Percentiles rank a stretch among this genome's conserved stretches.
These are phyloP conservation scores for Coemansia sp. DNA, from an alignment of 192 early-diverging fungal genomes.

Conservation along the genomic window DNA sequence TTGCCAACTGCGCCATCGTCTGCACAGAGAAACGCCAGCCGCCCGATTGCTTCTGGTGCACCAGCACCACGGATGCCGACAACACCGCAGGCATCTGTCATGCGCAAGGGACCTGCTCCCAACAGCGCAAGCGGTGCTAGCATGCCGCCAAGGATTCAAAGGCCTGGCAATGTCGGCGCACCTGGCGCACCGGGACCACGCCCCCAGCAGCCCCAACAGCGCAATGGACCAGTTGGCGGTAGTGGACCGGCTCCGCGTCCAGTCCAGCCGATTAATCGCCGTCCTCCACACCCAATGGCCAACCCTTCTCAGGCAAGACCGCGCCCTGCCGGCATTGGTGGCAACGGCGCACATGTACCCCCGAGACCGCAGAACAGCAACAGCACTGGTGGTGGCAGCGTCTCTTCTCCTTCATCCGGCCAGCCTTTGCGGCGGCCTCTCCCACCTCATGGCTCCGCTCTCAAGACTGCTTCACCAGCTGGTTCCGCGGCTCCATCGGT, in stretches of 20 bases:
- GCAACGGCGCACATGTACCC: neutral
- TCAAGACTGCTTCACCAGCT: neutral
- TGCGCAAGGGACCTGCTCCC: constrained; percentile 1
- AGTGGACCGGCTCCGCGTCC: neutral
- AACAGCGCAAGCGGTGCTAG: neutral
- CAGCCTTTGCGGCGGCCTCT: constrained; percentile 6
- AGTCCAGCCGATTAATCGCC: constrained; percentile 5
- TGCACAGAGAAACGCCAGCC: neutral
- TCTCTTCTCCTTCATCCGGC: neutral
- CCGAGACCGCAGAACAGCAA: neutral
- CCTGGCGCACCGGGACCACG: neutral
- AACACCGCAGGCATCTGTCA: neutral
- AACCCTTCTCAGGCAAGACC: neutral
- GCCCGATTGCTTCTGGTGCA: neutral
- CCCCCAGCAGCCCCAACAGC: constrained; percentile 4
- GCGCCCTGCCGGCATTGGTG: neutral
- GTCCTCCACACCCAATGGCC: neutral
- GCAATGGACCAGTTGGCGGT: neutral
- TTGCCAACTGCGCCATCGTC: neutral
- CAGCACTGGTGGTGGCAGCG: neutral
- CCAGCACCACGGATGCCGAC: neutral
- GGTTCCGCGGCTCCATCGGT: too few relatives aligned
- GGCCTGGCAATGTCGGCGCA: neutral
- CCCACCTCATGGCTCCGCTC: neutral
- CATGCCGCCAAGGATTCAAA: neutral